Evolutionary conservation across 2,329 filamentous ascomycete genomes (phyloP).

Genomic region (Hansfordia pulvinata): DNA sequence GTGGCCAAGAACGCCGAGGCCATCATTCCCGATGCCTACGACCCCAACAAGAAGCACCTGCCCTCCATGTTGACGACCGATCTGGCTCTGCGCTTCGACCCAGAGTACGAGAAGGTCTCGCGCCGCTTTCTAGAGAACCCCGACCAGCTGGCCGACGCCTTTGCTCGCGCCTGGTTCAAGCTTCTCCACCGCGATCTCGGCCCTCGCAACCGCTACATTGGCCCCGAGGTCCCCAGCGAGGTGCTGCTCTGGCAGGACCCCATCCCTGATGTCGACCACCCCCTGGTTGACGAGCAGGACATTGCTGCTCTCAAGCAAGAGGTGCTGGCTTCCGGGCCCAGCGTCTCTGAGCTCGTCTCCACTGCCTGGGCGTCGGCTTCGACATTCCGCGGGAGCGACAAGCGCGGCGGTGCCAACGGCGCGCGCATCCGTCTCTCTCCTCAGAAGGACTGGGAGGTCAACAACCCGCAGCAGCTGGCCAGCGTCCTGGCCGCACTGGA

Average conservation of each 20-base stretch:
- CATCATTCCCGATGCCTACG: slow-evolving; percentile 59
- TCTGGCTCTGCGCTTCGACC: slow-evolving; percentile 58
- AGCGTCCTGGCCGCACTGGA: slow-evolving; percentile 50
- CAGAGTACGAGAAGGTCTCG: slow-evolving; percentile 62
- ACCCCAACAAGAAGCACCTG: slow-evolving; percentile 56
- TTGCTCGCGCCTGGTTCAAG: slow-evolving; percentile 72
- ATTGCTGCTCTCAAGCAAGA: slow-evolving; percentile 53
- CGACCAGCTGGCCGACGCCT: slow-evolving; percentile 54
- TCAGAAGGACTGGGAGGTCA: slow-evolving; percentile 59
- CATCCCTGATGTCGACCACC: slow-evolving; percentile 43
- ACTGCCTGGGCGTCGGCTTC: slow-evolving; percentile 59
- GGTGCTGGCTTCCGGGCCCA: slow-evolving; percentile 49
- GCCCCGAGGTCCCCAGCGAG: slow-evolving; percentile 61
- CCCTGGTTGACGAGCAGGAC: slow-evolving; percentile 48
- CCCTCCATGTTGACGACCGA: slow-evolving; percentile 71
- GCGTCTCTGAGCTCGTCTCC: slow-evolving; percentile 46
- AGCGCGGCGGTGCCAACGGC: slow-evolving; percentile 73
- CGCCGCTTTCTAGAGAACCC: slow-evolving; percentile 56
- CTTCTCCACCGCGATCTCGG: slow-evolving; percentile 70
- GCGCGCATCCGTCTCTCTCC: slow-evolving; percentile 63
- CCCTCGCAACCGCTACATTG: slow-evolving; percentile 55
- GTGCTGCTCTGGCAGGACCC: slow-evolving; percentile 64
- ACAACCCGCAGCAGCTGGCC: slow-evolving; percentile 55
- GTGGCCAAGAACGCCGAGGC: slow-evolving; percentile 53
- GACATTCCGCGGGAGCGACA: slow-evolving; percentile 62